Evolutionary conservation across 1,139 yeast species (phyloP), one percentile per base, ranked within the genome.

Genomic region (Debaryomyces udenii): DNA sequence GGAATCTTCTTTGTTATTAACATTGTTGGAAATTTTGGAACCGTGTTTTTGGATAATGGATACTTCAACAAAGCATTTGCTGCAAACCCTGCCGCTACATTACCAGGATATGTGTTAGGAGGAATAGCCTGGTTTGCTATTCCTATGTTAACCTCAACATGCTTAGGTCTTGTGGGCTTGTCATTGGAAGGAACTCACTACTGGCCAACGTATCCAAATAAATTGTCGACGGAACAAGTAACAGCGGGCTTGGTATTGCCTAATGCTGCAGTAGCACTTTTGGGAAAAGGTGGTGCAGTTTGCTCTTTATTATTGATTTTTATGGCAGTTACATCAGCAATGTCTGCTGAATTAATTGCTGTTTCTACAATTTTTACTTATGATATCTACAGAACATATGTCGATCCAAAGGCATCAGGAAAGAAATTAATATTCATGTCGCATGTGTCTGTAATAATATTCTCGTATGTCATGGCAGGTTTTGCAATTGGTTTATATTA

Each of bases 111-210:
- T 61, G 81, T 88, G 26, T 65, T 87, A 50, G 96, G 96, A 43
- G 96, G 96, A n/a, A 61, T 89, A 40, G 83, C 93, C 0, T 90
- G 96, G 96, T 85, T 87, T 59, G 93, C 95, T 7, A 83, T 89
- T 49, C 96, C 96, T 28, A 84, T 84, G 69, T 75, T 86, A 41
- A 76, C 82, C 35, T 86, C 96, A 13, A 83, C 94, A 6, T 85
- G 95, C 9, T 73, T 88, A 84, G 96, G 96, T 9, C 70, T 89
- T 27, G 86, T 90, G 23, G 87, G 88, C 36, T 67, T 86, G 48
- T 82, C 88, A 15, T 71, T 88, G 43, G 91, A 88, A 64, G 64
- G 68, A 38, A 70, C 80, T 24, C 82, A 86, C 14, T 59, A 71
- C 9, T 88, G 90, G 80, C 95, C 96, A 50, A 82, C 88, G 3